Conservation (phyloP, 352 stramenopile genomes). For the Vaucheria bursata region DNA sequence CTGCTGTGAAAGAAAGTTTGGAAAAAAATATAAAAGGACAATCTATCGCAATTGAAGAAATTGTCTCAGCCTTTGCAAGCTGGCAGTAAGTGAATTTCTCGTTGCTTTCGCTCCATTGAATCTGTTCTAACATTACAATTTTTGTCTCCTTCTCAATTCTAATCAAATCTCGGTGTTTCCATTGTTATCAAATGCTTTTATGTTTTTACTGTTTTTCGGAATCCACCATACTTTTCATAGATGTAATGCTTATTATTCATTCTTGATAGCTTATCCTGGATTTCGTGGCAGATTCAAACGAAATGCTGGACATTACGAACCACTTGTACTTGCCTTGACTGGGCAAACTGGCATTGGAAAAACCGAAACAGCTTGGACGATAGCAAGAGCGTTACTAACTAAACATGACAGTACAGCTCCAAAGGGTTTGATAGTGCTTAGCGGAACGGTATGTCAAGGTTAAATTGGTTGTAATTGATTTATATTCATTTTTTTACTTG, state of each 20-base stretch:
- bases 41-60: not conserved
- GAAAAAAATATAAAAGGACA: not conserved
- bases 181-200: not conserved
- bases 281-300: not conserved
- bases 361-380: constrained; percentile 68
- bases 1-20: not conserved
- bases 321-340: constrained; percentile 72
- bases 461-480: too few relatives aligned
- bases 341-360: constrained; percentile 77
- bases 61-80: not conserved
- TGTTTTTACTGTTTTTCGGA: not conserved
- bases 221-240: not conserved
- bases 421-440: constrained; percentile 60
- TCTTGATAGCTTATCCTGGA: too few relatives aligned
- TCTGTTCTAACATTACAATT: not conserved
- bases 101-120: not conserved
- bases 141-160: not conserved
- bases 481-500: too few relatives aligned
- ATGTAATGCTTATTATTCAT: not conserved
- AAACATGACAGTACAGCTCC: constrained; percentile 49
- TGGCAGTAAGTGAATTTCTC: constrained; percentile 8
- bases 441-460: constrained; percentile 22
- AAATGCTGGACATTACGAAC: constrained; percentile 34
- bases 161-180: not conserved
- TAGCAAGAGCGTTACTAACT: constrained; percentile 68